Evolutionary conservation across 345 rosid genomes (phyloP).

Genomic region (Firmiana major): DNA sequence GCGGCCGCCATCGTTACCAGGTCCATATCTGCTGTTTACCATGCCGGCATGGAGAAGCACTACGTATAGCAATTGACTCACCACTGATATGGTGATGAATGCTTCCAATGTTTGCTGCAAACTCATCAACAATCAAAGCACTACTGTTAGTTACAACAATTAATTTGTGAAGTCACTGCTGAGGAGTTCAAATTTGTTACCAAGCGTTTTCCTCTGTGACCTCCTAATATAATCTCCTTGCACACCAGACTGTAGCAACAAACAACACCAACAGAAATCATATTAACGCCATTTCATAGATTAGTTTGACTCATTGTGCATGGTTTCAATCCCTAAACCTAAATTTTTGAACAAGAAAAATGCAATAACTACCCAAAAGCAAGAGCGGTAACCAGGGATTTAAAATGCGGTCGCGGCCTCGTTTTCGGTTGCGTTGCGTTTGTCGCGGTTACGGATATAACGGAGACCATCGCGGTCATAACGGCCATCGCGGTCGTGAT

Average conservation of each 20-base stretch:
- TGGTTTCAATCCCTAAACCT: no score
- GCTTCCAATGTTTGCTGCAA: constrained; percentile 41
- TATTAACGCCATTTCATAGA: no score
- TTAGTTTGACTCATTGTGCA: no score
- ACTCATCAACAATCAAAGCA: not conserved
- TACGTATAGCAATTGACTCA: constrained; percentile 29
- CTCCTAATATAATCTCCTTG: constrained; percentile 35
- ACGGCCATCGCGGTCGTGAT: no score
- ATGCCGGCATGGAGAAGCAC: constrained; percentile 25
- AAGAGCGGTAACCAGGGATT: constrained; percentile 27
- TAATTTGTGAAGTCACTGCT: not conserved
- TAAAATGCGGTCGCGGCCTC: no score
- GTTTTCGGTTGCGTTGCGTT: no score
- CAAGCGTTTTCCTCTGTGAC: constrained; percentile 41
- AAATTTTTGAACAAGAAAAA: no score
- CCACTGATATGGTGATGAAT: constrained; percentile 19
- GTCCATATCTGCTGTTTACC: constrained; percentile 1
- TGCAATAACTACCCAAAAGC: constrained; percentile 31
- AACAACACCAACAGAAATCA: not conserved
- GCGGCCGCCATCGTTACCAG: not conserved
- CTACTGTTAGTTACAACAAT: no score
- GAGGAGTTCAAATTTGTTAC: constrained; percentile 14
- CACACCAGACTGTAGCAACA: constrained; percentile 21
- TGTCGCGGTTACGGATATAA: no score
- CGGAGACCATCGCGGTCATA: no score